Evolutionary conservation across 768 basidiomycete species (phyloP).

Genomic region (Flagelloscypha sp.): DNA sequence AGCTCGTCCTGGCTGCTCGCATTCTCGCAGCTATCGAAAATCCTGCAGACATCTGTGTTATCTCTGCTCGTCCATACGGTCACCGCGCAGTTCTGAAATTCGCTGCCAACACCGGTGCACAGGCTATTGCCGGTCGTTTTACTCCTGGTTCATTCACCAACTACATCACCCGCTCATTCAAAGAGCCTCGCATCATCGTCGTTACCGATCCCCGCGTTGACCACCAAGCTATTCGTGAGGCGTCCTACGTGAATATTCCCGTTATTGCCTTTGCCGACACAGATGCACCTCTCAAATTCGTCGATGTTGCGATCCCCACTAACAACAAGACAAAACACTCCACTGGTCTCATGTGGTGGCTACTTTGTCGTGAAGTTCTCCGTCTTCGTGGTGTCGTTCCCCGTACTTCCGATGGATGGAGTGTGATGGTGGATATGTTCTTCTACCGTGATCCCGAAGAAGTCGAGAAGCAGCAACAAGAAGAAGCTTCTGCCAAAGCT

Average conservation of each 20-base stretch:
- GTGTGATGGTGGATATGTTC: constrained; percentile 99
- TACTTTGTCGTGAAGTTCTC: constrained; percentile 95
- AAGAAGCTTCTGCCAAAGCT: constrained; percentile 81
- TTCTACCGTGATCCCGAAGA: constrained; percentile 99
- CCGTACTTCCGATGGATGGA: constrained; percentile 89
- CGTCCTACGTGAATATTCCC: constrained; percentile 99
- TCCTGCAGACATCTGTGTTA: constrained; percentile 96
- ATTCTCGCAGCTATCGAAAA: constrained; percentile 97
- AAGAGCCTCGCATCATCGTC: constrained; percentile 96
- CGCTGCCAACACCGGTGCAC: constrained; percentile 95
- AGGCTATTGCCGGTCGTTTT: constrained; percentile 98
- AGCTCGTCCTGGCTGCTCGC: constrained; percentile 95
- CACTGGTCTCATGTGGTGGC: constrained; percentile 96
- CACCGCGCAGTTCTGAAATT: constrained; percentile 99
- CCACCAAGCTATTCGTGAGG: constrained; percentile 99
- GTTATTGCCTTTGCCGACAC: constrained; percentile 99
- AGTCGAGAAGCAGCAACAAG: constrained; percentile 95
- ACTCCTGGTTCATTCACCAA: constrained; percentile 99
- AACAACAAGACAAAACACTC: constrained; percentile 99
- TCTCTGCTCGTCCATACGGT: constrained; percentile 96
- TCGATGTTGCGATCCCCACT: constrained; percentile 96
- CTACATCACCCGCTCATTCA: constrained; percentile 99
- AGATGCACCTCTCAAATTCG: constrained; percentile 94
- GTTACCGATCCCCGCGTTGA: constrained; percentile 99
- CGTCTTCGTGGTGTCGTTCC: constrained; percentile 91